Conservation (phyloP, 495 filamentous ascomycete species). For the Aspergillus carlsbadensis region DNA sequence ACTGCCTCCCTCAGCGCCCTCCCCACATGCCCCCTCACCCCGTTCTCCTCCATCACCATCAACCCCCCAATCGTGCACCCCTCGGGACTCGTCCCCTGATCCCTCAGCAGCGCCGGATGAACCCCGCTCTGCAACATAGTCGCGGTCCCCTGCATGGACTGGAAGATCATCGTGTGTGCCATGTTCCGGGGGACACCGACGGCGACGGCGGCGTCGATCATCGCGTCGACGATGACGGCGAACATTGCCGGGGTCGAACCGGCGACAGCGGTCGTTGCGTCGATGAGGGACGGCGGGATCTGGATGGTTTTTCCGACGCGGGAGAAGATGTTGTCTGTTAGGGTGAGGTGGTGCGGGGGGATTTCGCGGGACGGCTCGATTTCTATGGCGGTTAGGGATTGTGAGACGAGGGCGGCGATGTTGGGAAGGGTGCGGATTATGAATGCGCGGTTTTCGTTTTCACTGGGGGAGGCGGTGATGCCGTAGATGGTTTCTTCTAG, state of each 20-base stretch:
- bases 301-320: constrained; percentile 35
- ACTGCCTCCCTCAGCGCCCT: constrained; percentile 42
- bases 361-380: constrained; percentile 23
- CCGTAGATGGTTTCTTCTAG: constrained; percentile 32
- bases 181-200: constrained; percentile 40
- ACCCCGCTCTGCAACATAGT: constrained; percentile 36
- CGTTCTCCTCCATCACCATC: constrained; percentile 44
- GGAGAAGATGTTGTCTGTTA: constrained; percentile 34
- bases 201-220: constrained; percentile 45
- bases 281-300: constrained; percentile 36
- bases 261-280: constrained; percentile 39
- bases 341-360: constrained; percentile 20
- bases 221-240: constrained; percentile 41
- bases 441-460: constrained; percentile 20
- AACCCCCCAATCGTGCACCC: constrained; percentile 47
- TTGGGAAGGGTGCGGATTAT: constrained; percentile 41
- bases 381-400: constrained; percentile 40
- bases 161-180: constrained; percentile 39
- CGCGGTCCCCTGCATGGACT: constrained; percentile 41
- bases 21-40: constrained; percentile 39
- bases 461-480: constrained; percentile 10
- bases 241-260: constrained; percentile 46
- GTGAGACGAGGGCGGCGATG: constrained; percentile 36
- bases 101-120: constrained; percentile 35
- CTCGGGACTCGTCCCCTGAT: constrained; percentile 41